Evolutionary conservation across 306 rosid genomes (phyloP).

Genomic region (Cucumis cinereus): DNA sequence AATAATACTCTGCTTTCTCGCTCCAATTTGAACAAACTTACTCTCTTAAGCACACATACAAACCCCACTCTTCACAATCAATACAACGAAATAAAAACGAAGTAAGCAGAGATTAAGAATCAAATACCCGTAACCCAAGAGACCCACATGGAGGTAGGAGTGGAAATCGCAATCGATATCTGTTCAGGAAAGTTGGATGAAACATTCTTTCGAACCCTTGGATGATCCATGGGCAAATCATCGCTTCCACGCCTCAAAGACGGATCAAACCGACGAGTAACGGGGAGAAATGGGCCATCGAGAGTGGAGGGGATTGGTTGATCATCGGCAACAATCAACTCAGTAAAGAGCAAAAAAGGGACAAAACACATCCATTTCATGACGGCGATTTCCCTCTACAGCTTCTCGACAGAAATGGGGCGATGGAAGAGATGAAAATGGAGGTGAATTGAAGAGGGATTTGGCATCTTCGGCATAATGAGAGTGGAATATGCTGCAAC

Average conservation of each 20-base stretch:
- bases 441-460: background rate
- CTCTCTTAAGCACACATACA: background rate
- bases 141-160: conserved; percentile 74
- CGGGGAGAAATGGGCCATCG: conserved; percentile 76
- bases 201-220: conserved; percentile 68
- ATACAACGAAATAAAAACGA: background rate
- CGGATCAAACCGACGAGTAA: conserved; percentile 50
- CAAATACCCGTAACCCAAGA: conserved; percentile 84
- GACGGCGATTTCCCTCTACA: background rate
- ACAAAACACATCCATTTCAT: conserved; percentile 17
- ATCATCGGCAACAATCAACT: conserved; percentile 18
- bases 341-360: conserved; percentile 14
- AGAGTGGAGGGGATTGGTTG: conserved; percentile 55
- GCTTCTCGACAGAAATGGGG: background rate
- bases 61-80: background rate
- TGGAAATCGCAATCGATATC: conserved; percentile 67
- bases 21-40: background rate
- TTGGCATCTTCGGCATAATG: background rate
- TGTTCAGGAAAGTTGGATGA: conserved; percentile 67
- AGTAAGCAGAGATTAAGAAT: background rate
- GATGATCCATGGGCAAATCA: conserved; percentile 81
- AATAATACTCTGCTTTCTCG: background rate
- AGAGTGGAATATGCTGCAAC: background rate
- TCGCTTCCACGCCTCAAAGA: conserved; percentile 60
- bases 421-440: background rate